Evolutionary conservation across 768 basidiomycete genomes (phyloP).

Genomic region (Trametes villosa): DNA sequence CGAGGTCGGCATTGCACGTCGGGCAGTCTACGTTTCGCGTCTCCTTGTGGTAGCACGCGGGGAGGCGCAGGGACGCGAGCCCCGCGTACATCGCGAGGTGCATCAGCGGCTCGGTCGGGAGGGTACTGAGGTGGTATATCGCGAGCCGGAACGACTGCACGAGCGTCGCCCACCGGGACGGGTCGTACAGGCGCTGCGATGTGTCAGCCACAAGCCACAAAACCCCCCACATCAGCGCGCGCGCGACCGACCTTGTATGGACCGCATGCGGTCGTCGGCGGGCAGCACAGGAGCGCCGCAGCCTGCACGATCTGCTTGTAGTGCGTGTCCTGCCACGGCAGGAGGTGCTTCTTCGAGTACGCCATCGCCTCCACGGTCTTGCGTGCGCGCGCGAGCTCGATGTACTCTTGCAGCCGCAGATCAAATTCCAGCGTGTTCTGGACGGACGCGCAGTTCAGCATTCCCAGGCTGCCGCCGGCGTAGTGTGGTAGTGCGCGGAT

Average conservation of each 20-base stretch:
- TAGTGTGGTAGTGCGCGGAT: background rate
- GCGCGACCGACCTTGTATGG: slow-evolving; percentile 71
- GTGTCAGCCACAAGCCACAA: background rate
- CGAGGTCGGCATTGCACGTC: slow-evolving; percentile 80
- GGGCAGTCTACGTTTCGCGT: slow-evolving; percentile 88
- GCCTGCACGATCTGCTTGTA: slow-evolving; percentile 76
- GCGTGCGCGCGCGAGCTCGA: slow-evolving; percentile 79
- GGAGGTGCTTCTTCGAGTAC: slow-evolving; percentile 81
- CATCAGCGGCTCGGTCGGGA: slow-evolving; percentile 87
- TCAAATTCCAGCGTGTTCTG: slow-evolving; percentile 97
- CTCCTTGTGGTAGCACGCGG: slow-evolving; percentile 70
- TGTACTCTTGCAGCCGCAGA: slow-evolving; percentile 93
- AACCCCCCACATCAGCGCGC: background rate
- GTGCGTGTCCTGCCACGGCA: slow-evolving; percentile 84
- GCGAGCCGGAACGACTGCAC: slow-evolving; percentile 81
- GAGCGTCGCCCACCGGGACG: slow-evolving; percentile 74
- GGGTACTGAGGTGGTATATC: slow-evolving; percentile 84
- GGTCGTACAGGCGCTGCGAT: slow-evolving; percentile 80
- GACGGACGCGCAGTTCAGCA: background rate
- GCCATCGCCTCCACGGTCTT: slow-evolving; percentile 77
- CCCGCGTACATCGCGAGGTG: slow-evolving; percentile 91
- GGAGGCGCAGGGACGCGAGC: slow-evolving; percentile 86
- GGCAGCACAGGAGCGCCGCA: slow-evolving; percentile 76
- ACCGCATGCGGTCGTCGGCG: slow-evolving; percentile 68
- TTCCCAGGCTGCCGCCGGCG: background rate